These are phyloP conservation scores for Arthrobotrys megalospora DNA, from an alignment of 2,329 filamentous ascomycete genomes.

Conservation along the genomic window DNA sequence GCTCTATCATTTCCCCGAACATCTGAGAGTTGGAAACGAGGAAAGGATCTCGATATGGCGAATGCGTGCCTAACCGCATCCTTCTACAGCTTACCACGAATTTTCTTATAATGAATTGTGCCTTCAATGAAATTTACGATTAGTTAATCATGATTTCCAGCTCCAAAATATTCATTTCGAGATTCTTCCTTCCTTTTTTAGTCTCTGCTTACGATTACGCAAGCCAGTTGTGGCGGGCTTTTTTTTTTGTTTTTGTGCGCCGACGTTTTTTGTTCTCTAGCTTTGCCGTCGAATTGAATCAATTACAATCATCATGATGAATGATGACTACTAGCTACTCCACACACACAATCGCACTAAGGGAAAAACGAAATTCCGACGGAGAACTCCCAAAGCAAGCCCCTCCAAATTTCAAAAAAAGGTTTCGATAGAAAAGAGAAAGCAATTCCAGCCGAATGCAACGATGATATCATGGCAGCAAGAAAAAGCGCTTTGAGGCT, in stretches of 20 bases:
- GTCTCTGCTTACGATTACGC: not conserved
- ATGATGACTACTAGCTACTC: conserved; percentile 11
- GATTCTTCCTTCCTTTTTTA: not conserved
- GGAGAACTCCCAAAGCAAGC: conserved; percentile 5
- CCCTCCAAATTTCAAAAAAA: not conserved
- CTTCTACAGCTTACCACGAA: not conserved
- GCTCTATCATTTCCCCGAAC: not conserved
- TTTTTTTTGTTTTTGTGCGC: not conserved
- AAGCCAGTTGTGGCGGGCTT: conserved; percentile 10
- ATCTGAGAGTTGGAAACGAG: not conserved
- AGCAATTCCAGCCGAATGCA: conserved; percentile 16
- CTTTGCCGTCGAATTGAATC: conserved; percentile 7
- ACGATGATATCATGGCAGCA: conserved; percentile 24
- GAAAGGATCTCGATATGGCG: not conserved
- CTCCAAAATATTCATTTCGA: not conserved
- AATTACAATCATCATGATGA: conserved; percentile 11
- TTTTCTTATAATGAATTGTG: conserved; percentile 10
- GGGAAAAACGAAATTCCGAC: conserved; percentile 29
- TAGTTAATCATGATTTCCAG: not conserved
- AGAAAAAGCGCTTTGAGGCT: not conserved
- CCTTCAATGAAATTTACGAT: not conserved
- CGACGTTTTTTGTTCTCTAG: not conserved
- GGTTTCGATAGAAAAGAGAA: not conserved
- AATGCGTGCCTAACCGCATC: not conserved
- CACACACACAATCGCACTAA: not conserved